Evolutionary conservation across 2,329 filamentous ascomycete species (phyloP).

Genomic region (Ceratocystis alfenasii): DNA sequence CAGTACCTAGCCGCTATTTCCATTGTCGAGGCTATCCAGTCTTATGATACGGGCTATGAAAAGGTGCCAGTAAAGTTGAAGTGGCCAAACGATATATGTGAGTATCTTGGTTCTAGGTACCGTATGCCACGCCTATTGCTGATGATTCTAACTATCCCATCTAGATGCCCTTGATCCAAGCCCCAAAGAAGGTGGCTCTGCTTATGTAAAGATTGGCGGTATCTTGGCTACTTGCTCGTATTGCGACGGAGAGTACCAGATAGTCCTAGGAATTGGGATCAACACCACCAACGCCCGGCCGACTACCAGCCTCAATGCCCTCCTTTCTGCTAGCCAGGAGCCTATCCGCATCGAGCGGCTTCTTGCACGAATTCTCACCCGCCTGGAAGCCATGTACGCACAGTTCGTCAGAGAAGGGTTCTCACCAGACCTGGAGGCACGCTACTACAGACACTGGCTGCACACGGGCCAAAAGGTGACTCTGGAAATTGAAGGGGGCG

Average conservation of each 20-base stretch:
- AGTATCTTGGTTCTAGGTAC: constrained; percentile 27
- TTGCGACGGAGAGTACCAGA: constrained; percentile 61
- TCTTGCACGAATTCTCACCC: constrained; percentile 65
- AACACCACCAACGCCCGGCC: constrained; percentile 76
- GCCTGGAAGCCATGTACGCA: constrained; percentile 65
- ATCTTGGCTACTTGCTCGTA: constrained; percentile 87
- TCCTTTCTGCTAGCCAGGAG: constrained; percentile 40
- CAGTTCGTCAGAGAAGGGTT: constrained; percentile 68
- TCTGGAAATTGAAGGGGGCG: constrained; percentile 68
- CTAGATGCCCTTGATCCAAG: constrained; percentile 54
- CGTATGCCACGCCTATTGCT: neutral
- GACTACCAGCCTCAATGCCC: constrained; percentile 71
- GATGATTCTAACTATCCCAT: neutral
- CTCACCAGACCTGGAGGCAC: constrained; percentile 54
- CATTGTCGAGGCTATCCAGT: constrained; percentile 68
- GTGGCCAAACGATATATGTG: constrained; percentile 94
- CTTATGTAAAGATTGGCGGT: constrained; percentile 82
- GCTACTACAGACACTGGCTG: constrained; percentile 77
- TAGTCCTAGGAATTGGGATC: constrained; percentile 75
- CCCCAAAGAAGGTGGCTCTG: constrained; percentile 34
- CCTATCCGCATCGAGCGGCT: constrained; percentile 66
- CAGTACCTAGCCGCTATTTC: constrained; percentile 89
- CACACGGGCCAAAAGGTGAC: constrained; percentile 63
- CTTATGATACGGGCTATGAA: constrained; percentile 65
- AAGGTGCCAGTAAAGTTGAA: constrained; percentile 74